Evolutionary conservation across 352 stramenopile species (phyloP).

Genomic region (Aphanomyces euteiches): DNA sequence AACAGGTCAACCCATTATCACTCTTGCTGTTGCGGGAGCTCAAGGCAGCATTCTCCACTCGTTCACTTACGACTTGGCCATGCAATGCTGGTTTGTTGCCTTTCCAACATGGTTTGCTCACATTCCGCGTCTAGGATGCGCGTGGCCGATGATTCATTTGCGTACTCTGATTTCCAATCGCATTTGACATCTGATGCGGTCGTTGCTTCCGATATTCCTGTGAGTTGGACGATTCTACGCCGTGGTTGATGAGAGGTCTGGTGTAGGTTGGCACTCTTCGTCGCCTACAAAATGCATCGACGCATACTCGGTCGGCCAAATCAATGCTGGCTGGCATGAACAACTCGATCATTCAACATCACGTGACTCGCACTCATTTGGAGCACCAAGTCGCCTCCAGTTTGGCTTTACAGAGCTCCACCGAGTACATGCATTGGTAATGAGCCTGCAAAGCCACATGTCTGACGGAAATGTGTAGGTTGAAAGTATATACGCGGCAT

Average conservation of each 20-base stretch:
- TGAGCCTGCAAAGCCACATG: neutral
- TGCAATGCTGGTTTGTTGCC: constrained; percentile 60
- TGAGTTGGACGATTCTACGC: constrained; percentile 33
- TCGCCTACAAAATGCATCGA: constrained; percentile 75
- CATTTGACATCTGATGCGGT: constrained; percentile 70
- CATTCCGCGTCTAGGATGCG: constrained; percentile 59
- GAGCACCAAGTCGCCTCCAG: constrained; percentile 74
- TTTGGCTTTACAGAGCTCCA: constrained; percentile 57
- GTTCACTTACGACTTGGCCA: constrained; percentile 70
- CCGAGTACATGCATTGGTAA: constrained; percentile 83
- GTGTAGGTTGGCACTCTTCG: constrained; percentile 65
- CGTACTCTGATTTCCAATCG: constrained; percentile 80
- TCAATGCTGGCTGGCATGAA: constrained; percentile 65
- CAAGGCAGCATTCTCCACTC: constrained; percentile 61
- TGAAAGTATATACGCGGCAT: constrained; percentile 78
- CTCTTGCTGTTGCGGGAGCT: constrained; percentile 63
- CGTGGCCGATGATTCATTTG: constrained; percentile 78
- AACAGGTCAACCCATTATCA: constrained; percentile 72
- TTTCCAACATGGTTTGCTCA: constrained; percentile 2
- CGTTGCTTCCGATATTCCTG: constrained; percentile 54
- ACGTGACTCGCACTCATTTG: constrained; percentile 75
- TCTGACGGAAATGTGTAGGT: constrained; percentile 36
- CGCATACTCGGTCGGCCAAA: constrained; percentile 57
- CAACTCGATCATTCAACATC: constrained; percentile 69
- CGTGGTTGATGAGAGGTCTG: neutral